phyloP scores from a whole-genome alignment of 208 protist species.

The Acanthamoeba royreba region DNA sequence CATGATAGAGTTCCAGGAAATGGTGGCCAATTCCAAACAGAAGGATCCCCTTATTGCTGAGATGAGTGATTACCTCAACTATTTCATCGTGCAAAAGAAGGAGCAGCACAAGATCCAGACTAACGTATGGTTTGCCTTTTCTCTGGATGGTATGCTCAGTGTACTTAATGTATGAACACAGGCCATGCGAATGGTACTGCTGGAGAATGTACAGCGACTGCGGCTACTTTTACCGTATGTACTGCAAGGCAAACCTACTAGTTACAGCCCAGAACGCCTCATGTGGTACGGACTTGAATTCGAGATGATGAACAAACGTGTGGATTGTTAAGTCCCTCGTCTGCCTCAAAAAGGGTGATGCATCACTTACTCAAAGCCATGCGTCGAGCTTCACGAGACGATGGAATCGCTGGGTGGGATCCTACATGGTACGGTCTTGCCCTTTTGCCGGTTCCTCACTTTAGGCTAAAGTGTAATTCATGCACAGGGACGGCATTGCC shows the following conservation, averaged over 20 bases:
- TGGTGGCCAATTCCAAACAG: neutral
- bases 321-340: too few species aligned
- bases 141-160: too few species aligned
- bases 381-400: neutral
- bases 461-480: too few species aligned
- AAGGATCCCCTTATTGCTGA: neutral
- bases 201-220: constrained; percentile 1
- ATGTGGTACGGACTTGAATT: neutral
- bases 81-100: neutral
- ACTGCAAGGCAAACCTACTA: neutral
- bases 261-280: neutral
- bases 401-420: neutral
- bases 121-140: neutral
- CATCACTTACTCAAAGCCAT: constrained; percentile 1
- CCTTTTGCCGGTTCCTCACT: too few species aligned
- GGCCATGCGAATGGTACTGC: constrained; percentile 2
- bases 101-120: constrained; percentile 13
- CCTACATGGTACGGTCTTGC: constrained; percentile 37
- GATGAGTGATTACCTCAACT: neutral
- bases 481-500: neutral
- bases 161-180: neutral
- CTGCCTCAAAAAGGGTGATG: too few species aligned
- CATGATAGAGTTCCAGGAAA: neutral
- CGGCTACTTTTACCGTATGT: neutral
- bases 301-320: too few species aligned